A percentile compares a stretch with the other conserved stretches of the same genome.
Conservation (phyloP, 257 asterid species). For the Eucommia ulmoides region DNA sequence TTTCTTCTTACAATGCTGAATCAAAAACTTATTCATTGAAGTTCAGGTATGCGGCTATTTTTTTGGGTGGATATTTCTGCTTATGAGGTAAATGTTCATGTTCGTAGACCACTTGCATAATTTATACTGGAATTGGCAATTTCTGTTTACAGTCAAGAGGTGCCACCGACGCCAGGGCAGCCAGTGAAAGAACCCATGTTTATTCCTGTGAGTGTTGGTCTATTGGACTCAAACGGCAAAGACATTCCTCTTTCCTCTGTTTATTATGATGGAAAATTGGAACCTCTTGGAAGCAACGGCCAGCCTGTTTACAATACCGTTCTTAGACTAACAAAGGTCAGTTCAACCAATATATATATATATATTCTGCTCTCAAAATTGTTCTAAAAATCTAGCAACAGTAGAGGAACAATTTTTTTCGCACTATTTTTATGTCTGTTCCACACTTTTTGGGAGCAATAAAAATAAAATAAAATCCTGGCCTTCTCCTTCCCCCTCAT, state of each 20-base stretch:
- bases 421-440: too few relatives aligned
- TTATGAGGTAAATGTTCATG: constrained; percentile 3
- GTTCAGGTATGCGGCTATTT: constrained; percentile 57
- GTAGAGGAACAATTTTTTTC: too few relatives aligned
- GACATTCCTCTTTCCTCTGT: constrained; percentile 58
- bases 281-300: constrained; percentile 20
- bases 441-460: too few relatives aligned
- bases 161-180: constrained; percentile 90
- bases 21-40: constrained; percentile 58
- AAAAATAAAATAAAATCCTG: too few relatives aligned
- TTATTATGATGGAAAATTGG: constrained; percentile 43
- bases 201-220: constrained; percentile 66
- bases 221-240: constrained; percentile 52
- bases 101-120: constrained; percentile 3
- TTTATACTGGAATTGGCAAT: constrained; percentile 5
- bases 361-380: too few relatives aligned
- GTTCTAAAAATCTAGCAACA: too few relatives aligned
- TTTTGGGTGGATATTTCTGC: constrained; percentile 1
- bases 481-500: too few relatives aligned
- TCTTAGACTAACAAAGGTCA: constrained; percentile 63
- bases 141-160: constrained; percentile 66
- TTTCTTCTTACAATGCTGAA: constrained; percentile 45
- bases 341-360: constrained; percentile 8
- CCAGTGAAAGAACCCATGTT: constrained; percentile 74
- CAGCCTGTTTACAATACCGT: constrained; percentile 39